phyloP scores from a whole-genome alignment of 2,329 filamentous ascomycete species.

The Ramularia collo-cygni region DNA sequence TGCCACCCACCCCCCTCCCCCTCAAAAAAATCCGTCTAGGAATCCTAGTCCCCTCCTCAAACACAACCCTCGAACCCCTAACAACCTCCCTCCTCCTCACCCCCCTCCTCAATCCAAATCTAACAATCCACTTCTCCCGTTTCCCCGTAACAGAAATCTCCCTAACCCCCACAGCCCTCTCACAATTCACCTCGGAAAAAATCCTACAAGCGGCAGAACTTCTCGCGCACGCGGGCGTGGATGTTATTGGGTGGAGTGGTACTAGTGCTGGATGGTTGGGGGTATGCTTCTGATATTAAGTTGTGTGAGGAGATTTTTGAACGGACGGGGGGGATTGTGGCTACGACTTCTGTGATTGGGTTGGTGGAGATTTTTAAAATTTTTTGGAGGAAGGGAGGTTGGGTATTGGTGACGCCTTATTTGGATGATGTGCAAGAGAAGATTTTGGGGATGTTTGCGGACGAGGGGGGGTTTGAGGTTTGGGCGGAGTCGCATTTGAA shows the following conservation, averaged over 20 bases:
- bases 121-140: slow-evolving; percentile 37
- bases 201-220: slow-evolving; percentile 25
- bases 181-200: slow-evolving; percentile 29
- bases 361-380: too few relatives aligned
- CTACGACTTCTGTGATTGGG: slow-evolving; percentile 38
- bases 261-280: slow-evolving; percentile 24
- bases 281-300: slow-evolving; percentile 29
- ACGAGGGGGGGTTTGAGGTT: slow-evolving; percentile 31
- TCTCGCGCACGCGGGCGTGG: slow-evolving; percentile 26
- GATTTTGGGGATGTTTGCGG: slow-evolving; percentile 34
- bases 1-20: too few relatives aligned
- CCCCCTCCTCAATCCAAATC: slow-evolving; percentile 25
- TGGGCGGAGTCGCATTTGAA: slow-evolving; percentile 31
- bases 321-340: slow-evolving; percentile 33
- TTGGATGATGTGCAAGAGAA: slow-evolving; percentile 34
- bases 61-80: slow-evolving; percentile 40
- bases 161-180: slow-evolving; percentile 28
- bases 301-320: slow-evolving; percentile 35
- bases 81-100: slow-evolving; percentile 32
- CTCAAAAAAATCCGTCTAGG: slow-evolving; percentile 30
- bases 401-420: slow-evolving; percentile 40
- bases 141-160: slow-evolving; percentile 25
- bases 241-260: slow-evolving; percentile 29
- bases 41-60: slow-evolving; percentile 41
- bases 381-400: slow-evolving; percentile 15